Evolutionary conservation across 257 asterid genomes (phyloP), one percentile per base, ranked within the genome.

Genomic region (Primulina eburnea): DNA sequence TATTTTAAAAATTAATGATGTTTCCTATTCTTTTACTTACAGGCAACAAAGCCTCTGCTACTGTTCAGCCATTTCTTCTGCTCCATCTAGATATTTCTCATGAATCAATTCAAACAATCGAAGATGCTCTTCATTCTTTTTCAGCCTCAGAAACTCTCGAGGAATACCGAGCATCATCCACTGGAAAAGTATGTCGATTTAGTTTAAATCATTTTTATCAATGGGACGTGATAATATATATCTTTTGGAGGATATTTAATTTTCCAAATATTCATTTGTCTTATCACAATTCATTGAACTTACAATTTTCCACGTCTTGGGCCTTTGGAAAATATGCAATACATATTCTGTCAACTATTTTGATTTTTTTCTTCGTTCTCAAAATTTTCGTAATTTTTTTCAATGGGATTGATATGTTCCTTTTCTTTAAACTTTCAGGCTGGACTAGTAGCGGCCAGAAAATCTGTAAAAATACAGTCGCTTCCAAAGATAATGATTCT

Each of bases 21-120:
- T 21, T 40, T 69, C 4, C 56, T 20, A 24, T 63, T 16, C 53
- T 75, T 72, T 50, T 71, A 77, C 59, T 73, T 72, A 74, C 86
- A 92, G 98, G 98, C 70, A 88, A 83, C 74, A 90, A 71, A 85
- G 57, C 85, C 63, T 92, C 98, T 52, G 97, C 93, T 64, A 92
- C 95, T 29, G 84, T 88, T 64, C 87, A 92, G 75, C 98, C 98
- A 61, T 90, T 88, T 77, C 80, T 84, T 70, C 67, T 92, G 76
- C 97, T 92, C 76, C 97, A 92, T 85, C 92, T 92, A 20, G 97
- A 92, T 74, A 92, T 92, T 71, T 84, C 92, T 38, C 87, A 80
- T 60, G 96, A 85, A 70, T 75, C 79, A 71, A 90, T 87, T 81
- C 86, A 57, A 65, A 87, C 87, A 21, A 76, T 92, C 65, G 95